phyloP scores from a whole-genome alignment of 257 asterid species.

The Thymus mandschuricus region DNA sequence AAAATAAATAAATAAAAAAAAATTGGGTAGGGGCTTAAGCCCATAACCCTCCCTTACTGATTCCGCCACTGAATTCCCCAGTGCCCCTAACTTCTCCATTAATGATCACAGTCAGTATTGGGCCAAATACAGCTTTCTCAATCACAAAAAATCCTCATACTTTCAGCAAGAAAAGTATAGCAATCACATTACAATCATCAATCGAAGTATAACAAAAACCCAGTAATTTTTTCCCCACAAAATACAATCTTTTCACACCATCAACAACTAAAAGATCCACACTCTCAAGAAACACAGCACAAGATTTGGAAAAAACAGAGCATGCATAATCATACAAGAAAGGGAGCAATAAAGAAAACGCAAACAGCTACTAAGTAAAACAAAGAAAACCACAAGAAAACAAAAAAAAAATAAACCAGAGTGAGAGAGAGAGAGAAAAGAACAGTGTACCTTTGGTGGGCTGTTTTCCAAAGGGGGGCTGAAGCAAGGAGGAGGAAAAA shows the following conservation, averaged over 20 bases:
- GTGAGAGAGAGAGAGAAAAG: background rate
- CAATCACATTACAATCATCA: constrained; percentile 12
- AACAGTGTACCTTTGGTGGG: constrained; percentile 37
- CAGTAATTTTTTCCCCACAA: constrained; percentile 21
- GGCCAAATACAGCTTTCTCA: background rate
- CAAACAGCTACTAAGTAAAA: background rate
- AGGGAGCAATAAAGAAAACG: constrained; percentile 5
- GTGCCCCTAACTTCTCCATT: constrained; percentile 8
- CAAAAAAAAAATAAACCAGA: background rate
- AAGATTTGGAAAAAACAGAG: background rate
- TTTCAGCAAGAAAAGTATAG: constrained; percentile 23
- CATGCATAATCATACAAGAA: constrained; percentile 6
- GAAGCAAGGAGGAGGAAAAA: constrained; percentile 31
- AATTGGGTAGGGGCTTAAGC: no score
- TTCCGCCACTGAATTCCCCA: background rate
- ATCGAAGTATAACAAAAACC: constrained; percentile 7
- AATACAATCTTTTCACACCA: constrained; percentile 21
- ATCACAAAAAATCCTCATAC: constrained; percentile 17
- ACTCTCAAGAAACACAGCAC: constrained; percentile 16
- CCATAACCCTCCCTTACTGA: no score
- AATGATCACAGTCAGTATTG: background rate
- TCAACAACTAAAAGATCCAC: constrained; percentile 27
- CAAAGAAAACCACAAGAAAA: background rate
- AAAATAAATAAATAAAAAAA: no score
- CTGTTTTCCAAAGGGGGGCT: constrained; percentile 5